phyloP scores from a whole-genome alignment of 106 monocot genomes.

The Phalaenopsis aphrodite region DNA sequence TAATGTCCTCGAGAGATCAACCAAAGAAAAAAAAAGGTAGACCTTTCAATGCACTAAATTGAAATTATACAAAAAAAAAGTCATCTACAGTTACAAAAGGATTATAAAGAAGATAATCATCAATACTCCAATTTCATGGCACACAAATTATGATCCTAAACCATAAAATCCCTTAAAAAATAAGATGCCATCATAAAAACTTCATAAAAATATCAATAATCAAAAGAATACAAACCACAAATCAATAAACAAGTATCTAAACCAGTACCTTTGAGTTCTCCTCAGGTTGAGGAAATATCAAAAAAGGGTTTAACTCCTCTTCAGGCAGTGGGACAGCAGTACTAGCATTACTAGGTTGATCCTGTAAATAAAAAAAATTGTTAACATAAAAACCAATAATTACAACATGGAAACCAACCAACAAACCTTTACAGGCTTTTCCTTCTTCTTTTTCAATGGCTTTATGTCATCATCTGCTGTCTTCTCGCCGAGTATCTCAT shows the following conservation, averaged over 20 bases:
- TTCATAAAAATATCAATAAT: neutral
- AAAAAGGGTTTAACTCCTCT: constrained; percentile 84
- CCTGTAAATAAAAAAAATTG: neutral
- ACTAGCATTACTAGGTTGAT: constrained; percentile 18
- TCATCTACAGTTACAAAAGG: neutral
- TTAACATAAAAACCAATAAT: neutral
- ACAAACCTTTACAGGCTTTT: constrained; percentile 37
- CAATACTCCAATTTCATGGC: neutral
- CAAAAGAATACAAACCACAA: neutral
- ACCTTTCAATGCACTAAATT: too few relatives aligned
- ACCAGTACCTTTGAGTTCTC: constrained; percentile 76
- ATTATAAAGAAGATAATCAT: neutral
- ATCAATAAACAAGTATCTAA: neutral
- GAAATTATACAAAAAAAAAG: neutral
- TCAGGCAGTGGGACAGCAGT: constrained; percentile 27
- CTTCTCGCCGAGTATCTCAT: constrained; percentile 65
- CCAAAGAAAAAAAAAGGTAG: neutral
- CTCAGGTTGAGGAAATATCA: constrained; percentile 81
- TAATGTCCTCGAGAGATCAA: neutral
- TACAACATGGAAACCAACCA: constrained; percentile 3
- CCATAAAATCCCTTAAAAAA: neutral
- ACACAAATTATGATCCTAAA: neutral
- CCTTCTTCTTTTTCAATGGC: constrained; percentile 90
- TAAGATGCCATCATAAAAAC: neutral
- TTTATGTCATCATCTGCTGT: constrained; percentile 88